Percentiles rank a stretch among this genome's conserved stretches.
Conservation (phyloP, 2,329 filamentous ascomycete genomes). For the Aspergillus phoenicis region DNA sequence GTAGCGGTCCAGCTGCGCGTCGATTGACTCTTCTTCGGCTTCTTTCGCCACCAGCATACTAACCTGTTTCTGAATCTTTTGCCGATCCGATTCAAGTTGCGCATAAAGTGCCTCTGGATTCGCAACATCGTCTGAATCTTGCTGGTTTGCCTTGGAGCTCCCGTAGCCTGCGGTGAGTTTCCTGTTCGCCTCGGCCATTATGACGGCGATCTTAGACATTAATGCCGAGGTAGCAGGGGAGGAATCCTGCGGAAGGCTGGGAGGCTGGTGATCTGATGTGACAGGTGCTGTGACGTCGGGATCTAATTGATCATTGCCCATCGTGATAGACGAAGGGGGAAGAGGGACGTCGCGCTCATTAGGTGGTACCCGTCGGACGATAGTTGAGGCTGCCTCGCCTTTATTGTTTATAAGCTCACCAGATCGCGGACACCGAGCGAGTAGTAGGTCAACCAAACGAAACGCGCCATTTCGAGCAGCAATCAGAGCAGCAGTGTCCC, state of each 20-base stretch:
- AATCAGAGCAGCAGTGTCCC: conserved; percentile 87
- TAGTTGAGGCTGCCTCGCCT: conserved; percentile 79
- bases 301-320: conserved; percentile 42
- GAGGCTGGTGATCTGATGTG: conserved; percentile 35
- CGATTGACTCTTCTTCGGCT: conserved; percentile 38
- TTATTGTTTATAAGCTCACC: conserved; percentile 81
- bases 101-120: conserved; percentile 46
- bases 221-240: conserved; percentile 70
- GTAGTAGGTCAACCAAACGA: conserved; percentile 68
- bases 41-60: conserved; percentile 41
- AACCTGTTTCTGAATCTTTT: conserved; percentile 45
- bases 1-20: conserved; percentile 44
- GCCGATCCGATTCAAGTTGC: conserved; percentile 48
- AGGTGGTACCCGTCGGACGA: conserved; percentile 74
- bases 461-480: conserved; percentile 86
- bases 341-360: conserved; percentile 65
- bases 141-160: conserved; percentile 67
- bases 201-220: conserved; percentile 67
- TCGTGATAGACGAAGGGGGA: conserved; percentile 68
- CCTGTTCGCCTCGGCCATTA: conserved; percentile 72
- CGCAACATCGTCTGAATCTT: conserved; percentile 44
- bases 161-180: conserved; percentile 62
- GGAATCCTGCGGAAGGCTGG: conserved; percentile 39
- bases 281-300: conserved; percentile 27
- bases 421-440: conserved; percentile 72